These are phyloP conservation scores for Meyerozyma carpophila DNA, from an alignment of 1,139 yeast genomes.

Conservation along the genomic window DNA sequence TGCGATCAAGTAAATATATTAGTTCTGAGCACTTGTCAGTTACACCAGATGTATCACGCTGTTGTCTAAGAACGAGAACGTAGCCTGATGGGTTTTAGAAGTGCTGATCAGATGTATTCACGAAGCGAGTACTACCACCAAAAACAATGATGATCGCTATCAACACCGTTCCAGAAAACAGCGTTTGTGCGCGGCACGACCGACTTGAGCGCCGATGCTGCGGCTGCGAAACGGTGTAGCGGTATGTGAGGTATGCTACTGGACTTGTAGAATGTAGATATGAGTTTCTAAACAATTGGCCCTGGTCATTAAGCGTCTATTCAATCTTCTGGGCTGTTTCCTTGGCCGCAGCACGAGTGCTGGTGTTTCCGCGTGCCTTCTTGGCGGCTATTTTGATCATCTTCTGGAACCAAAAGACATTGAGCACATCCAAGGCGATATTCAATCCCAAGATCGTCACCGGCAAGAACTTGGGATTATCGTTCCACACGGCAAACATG, in stretches of 20 bases:
- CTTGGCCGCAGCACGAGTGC: background rate
- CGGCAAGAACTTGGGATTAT: slow-evolving; percentile 21
- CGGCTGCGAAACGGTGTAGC: slow-evolving; percentile 1
- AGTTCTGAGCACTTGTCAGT: background rate
- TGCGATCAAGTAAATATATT: background rate
- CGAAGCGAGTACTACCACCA: background rate
- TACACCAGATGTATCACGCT: background rate
- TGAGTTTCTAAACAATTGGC: background rate
- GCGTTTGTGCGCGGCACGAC: slow-evolving; percentile 1
- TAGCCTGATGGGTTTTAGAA: background rate
- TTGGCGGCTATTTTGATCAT: slow-evolving; percentile 73
- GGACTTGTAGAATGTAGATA: background rate
- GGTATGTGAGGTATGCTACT: no score
- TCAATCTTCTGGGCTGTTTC: background rate
- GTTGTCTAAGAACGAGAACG: background rate
- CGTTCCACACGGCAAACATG: slow-evolving; percentile 36
- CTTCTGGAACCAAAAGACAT: slow-evolving; percentile 74
- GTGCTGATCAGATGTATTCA: background rate
- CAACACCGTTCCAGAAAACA: background rate
- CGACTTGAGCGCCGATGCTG: background rate
- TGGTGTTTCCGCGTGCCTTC: slow-evolving; percentile 13
- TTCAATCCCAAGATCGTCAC: slow-evolving; percentile 55
- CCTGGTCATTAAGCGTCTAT: background rate
- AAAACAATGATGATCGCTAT: slow-evolving; percentile 1
- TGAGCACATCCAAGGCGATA: slow-evolving; percentile 59